phyloP scores from a whole-genome alignment of 441 rosid genomes.

The Hura crepitans region DNA sequence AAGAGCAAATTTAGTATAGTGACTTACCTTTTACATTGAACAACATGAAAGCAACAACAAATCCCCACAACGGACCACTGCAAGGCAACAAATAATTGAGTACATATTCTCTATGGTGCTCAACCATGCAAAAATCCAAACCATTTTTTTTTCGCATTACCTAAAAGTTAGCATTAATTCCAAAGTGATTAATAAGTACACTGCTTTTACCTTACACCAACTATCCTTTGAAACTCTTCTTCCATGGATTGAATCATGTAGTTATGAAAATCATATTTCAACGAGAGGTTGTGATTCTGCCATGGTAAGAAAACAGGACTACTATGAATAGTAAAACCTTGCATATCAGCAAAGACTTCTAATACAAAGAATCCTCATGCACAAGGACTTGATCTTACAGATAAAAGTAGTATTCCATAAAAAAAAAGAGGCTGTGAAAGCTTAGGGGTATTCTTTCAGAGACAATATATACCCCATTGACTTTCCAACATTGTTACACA shows the following conservation, averaged over 20 bases:
- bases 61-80: constrained; percentile 90
- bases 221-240: constrained; percentile 87
- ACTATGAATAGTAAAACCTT: not conserved
- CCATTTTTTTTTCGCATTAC: not conserved
- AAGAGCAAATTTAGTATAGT: not conserved
- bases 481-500: not conserved
- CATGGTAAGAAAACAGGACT: constrained; percentile 18
- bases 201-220: constrained; percentile 64
- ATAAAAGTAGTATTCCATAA: not conserved
- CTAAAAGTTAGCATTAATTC: not conserved
- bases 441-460: not conserved
- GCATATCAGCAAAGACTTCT: not conserved
- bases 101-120: constrained; percentile 7
- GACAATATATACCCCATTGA: not conserved
- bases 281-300: constrained; percentile 82
- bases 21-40: constrained; percentile 70
- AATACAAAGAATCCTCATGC: not conserved
- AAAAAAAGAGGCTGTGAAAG: not conserved
- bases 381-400: not conserved
- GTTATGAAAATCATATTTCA: constrained; percentile 77
- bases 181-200: not conserved
- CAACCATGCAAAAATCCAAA: constrained; percentile 12
- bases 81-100: constrained; percentile 30
- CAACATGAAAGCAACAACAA: constrained; percentile 88
- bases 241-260: constrained; percentile 96